Conservation (phyloP, 805 yeast species). For the Teunomyces cretensis region DNA sequence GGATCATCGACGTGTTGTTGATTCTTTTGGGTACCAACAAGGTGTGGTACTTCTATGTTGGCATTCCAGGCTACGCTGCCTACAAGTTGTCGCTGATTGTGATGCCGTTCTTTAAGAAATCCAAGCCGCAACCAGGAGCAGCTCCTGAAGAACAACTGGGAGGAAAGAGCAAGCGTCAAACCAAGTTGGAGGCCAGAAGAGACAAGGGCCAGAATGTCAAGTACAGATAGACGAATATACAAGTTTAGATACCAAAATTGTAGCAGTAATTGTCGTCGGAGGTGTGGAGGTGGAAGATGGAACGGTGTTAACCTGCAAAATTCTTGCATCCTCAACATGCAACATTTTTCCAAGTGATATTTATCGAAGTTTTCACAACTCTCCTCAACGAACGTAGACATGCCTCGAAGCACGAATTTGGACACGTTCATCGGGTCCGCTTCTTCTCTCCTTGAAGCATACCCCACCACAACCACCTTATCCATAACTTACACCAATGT, state of each 20-base stretch:
- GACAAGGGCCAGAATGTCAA: slow-evolving; percentile 23
- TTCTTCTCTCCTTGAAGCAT: slow-evolving; percentile 33
- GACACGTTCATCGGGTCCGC: slow-evolving; percentile 32
- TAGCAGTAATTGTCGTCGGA: not conserved
- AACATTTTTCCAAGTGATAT: not conserved
- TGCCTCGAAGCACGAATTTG: slow-evolving; percentile 10
- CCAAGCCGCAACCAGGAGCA: slow-evolving; percentile 3
- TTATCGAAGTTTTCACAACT: slow-evolving; percentile 1
- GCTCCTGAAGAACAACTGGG: not conserved
- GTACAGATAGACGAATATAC: slow-evolving; percentile 20
- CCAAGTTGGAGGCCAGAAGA: slow-evolving; percentile 26
- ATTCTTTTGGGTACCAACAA: slow-evolving; percentile 53
- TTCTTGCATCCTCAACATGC: not conserved
- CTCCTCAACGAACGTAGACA: not conserved
- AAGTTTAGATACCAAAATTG: no score
- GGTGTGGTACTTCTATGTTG: slow-evolving; percentile 57
- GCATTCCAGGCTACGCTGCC: slow-evolving; percentile 52
- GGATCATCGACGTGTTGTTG: slow-evolving; percentile 56
- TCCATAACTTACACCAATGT: slow-evolving; percentile 38
- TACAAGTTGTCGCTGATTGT: slow-evolving; percentile 47
- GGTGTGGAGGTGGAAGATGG: not conserved
- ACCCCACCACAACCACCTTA: slow-evolving; percentile 32
- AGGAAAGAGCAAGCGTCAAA: slow-evolving; percentile 26
- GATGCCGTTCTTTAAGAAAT: slow-evolving; percentile 12
- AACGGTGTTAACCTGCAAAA: not conserved